Percentiles rank a stretch among this genome's conserved stretches.
phyloP scores from a whole-genome alignment of 257 asterid species.

The Ilex asprella region DNA sequence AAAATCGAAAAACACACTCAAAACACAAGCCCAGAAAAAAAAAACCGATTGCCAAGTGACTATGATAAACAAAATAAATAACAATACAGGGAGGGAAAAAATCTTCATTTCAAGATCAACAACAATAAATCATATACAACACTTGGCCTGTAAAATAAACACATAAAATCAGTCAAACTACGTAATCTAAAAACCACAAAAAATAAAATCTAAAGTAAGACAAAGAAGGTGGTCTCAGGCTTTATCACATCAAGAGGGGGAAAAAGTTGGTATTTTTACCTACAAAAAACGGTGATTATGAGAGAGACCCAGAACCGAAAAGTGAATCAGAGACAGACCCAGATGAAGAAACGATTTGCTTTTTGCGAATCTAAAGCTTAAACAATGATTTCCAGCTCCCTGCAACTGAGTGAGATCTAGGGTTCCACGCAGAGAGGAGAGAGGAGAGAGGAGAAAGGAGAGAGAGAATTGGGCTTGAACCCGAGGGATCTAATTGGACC shows the following conservation, averaged over 20 bases:
- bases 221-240: not conserved
- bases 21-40: too few species aligned
- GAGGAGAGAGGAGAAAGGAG: constrained; percentile 25
- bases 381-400: constrained; percentile 27
- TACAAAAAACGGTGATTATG: not conserved
- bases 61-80: too few species aligned
- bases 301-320: constrained; percentile 16
- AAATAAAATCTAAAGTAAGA: not conserved
- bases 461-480: constrained; percentile 67
- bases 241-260: not conserved
- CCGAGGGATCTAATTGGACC: constrained; percentile 54
- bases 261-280: not conserved
- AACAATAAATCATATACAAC: not conserved
- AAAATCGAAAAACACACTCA: too few species aligned
- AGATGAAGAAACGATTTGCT: not conserved
- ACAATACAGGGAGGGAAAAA: too few species aligned
- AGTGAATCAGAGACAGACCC: not conserved
- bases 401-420: constrained; percentile 45
- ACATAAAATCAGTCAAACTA: not conserved
- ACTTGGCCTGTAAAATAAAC: not conserved
- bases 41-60: too few species aligned
- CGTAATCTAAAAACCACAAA: not conserved
- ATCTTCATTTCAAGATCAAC: not conserved
- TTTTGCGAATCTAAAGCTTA: constrained; percentile 24
- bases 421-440: constrained; percentile 34